These are phyloP conservation scores for Fusarium devonianum DNA, from an alignment of 2,329 filamentous ascomycete genomes.

Conservation along the genomic window DNA sequence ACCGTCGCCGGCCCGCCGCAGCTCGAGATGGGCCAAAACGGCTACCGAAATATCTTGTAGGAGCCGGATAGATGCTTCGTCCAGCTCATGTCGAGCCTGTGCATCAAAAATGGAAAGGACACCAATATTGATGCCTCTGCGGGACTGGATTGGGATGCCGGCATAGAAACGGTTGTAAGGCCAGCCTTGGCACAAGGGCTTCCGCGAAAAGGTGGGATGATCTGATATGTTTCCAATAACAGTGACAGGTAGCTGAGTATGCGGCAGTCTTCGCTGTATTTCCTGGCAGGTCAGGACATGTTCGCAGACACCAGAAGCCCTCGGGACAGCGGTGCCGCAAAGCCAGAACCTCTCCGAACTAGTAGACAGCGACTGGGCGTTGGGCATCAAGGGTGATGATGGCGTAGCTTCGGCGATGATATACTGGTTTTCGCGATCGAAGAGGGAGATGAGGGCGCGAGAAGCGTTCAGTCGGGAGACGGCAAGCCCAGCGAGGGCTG, in stretches of 20 bases:
- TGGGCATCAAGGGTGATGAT: constrained; percentile 46
- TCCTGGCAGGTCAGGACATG: constrained; percentile 24
- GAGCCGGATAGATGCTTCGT: constrained; percentile 38
- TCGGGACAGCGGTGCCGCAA: constrained; percentile 45
- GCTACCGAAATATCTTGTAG: constrained; percentile 42
- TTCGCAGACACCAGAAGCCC: constrained; percentile 42
- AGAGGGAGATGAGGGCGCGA: constrained; percentile 58
- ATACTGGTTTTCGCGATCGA: constrained; percentile 57
- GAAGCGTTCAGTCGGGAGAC: constrained; percentile 51
- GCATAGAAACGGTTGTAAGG: constrained; percentile 49
- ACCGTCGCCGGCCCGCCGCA: constrained; percentile 36
- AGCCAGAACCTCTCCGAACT: constrained; percentile 38
- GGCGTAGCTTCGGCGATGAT: constrained; percentile 60
- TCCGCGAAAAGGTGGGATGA: constrained; percentile 42
- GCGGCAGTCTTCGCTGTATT: neutral
- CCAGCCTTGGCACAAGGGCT: constrained; percentile 32
- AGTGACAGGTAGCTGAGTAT: constrained; percentile 42
- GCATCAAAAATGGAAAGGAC: constrained; percentile 45
- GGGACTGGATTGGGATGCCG: constrained; percentile 50
- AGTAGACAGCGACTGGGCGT: constrained; percentile 27
- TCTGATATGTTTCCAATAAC: constrained; percentile 45
- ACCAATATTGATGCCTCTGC: constrained; percentile 52
- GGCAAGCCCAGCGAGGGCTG: constrained; percentile 59
- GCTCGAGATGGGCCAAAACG: constrained; percentile 49
- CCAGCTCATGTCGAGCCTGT: constrained; percentile 29